Evolutionary conservation across 2,329 filamentous ascomycete genomes (phyloP).

Genomic region (Allantophomopsis lycopodina): DNA sequence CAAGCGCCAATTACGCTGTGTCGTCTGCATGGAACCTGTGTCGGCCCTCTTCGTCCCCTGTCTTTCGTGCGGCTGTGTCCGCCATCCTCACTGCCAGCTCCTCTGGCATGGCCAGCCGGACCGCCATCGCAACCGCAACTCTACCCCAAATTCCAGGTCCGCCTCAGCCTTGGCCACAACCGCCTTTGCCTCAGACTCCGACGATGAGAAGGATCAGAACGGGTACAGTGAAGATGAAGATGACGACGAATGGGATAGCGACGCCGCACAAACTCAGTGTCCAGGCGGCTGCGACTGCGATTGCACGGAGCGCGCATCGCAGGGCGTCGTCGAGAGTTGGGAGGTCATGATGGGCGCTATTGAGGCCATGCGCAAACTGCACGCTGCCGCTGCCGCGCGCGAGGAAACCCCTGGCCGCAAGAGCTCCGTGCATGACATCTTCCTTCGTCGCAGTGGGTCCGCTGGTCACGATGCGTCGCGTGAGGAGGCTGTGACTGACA

Average conservation of each 20-base stretch:
- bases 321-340: slow-evolving; percentile 47
- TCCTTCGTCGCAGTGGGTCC: too few relatives aligned
- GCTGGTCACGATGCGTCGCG: neutral
- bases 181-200: neutral
- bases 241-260: neutral
- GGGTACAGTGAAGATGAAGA: neutral
- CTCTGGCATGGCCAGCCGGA: too few relatives aligned
- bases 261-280: slow-evolving; percentile 29
- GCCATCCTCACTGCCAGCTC: slow-evolving; percentile 40
- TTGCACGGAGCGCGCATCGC: slow-evolving; percentile 41
- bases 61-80: slow-evolving; percentile 47
- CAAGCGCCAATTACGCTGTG: slow-evolving; percentile 45
- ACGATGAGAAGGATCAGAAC: neutral
- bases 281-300: slow-evolving; percentile 52
- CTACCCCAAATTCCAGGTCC: too few relatives aligned
- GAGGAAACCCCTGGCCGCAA: too few relatives aligned
- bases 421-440: too few relatives aligned
- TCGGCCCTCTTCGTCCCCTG: slow-evolving; percentile 46
- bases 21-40: slow-evolving; percentile 48
- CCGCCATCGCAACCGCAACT: too few relatives aligned
- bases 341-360: slow-evolving; percentile 33
- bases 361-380: slow-evolving; percentile 12
- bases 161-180: too few relatives aligned
- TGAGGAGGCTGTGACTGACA: slow-evolving; percentile 1
- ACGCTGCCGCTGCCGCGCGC: slow-evolving; percentile 1